Evolutionary conservation across 768 basidiomycete species (phyloP), one percentile per base, ranked within the genome.

Genomic region (Arthromyces matolae): DNA sequence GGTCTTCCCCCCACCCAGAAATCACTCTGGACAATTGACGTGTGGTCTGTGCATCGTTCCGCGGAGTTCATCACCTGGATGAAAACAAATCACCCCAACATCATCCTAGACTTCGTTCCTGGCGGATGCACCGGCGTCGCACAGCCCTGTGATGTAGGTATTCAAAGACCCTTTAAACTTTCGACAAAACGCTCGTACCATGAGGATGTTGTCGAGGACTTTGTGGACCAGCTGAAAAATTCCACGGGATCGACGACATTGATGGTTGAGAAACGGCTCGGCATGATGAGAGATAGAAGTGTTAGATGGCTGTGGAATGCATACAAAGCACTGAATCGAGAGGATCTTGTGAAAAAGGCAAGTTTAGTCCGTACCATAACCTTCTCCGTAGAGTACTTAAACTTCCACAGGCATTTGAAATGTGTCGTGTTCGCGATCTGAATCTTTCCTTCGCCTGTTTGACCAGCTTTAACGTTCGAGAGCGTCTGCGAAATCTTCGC

Each of bases 121-220:
- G 64, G 63, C 7, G 61, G 66, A 10, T 63, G 61, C 44, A 71
- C 70, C 1, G 58, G 66, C 8, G 44, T 67, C 5, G 49, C 41
- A 8, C 67, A 69, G 52, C 64, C 65, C 8, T 65, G 60, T 32
- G 65, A 72, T 55, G 64, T 70, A 19, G 67, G 71, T 2, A 64
- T 71, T 28, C 72, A 74, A 51, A 54, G 63, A 1, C 58, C 59
- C 8, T 49, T 75, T 50, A 75, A 75, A 48, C 60, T 56, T 3
- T 61, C 64, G 4, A 58, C 67, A 18, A 60, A 60, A 20, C 49
- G 53, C 1, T 63, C 65, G 0, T 60, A 61, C 44, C 70, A 73
- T 52, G 52, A 62, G 27, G 65, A 70, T 44, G 35, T 73, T 24
- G 64, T 75, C 1, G 32, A 59, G 0, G 64, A 70, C 31, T 45